phyloP scores from a whole-genome alignment of 2,329 filamentous ascomycete genomes.

The Purpureocillium takamizusanense region DNA sequence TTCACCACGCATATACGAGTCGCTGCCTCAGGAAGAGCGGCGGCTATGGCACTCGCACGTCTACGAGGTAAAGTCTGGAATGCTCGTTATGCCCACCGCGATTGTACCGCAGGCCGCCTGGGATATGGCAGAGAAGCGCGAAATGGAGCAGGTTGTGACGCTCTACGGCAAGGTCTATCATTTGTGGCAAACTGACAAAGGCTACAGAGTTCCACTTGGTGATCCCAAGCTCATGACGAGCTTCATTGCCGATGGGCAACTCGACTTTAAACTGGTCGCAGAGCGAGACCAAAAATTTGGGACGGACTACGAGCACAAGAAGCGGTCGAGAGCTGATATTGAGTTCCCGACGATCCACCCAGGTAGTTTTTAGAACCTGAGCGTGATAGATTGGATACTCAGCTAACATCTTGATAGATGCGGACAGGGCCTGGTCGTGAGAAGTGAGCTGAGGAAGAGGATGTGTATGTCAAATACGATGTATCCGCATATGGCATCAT shows the following conservation, averaged over 20 bases:
- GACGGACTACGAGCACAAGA: conserved; percentile 34
- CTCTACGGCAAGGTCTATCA: conserved; percentile 82
- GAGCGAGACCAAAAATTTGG: conserved; percentile 38
- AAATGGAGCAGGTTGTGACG: conserved; percentile 68
- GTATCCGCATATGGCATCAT: too few species aligned
- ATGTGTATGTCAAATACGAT: too few species aligned
- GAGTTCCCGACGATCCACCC: conserved; percentile 31
- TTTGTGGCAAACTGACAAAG: conserved; percentile 75
- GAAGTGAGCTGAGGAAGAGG: too few species aligned
- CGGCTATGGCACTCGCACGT: conserved; percentile 71
- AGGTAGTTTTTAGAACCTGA: conserved; percentile 16
- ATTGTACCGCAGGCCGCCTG: conserved; percentile 52
- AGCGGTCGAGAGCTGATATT: conserved; percentile 32
- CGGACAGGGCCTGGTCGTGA: background rate
- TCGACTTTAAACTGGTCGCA: conserved; percentile 36
- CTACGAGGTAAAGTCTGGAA: conserved; percentile 69
- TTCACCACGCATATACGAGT: conserved; percentile 56
- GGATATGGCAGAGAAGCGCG: conserved; percentile 67
- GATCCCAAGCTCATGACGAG: conserved; percentile 47
- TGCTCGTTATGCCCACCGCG: conserved; percentile 68
- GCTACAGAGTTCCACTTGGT: conserved; percentile 47
- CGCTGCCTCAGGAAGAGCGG: conserved; percentile 57
- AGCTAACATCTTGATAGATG: background rate
- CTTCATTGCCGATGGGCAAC: conserved; percentile 37
- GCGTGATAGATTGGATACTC: too few species aligned